These are phyloP conservation scores for Chlorella ohadii DNA, from an alignment of 139 green algal genomes.

Conservation along the genomic window DNA sequence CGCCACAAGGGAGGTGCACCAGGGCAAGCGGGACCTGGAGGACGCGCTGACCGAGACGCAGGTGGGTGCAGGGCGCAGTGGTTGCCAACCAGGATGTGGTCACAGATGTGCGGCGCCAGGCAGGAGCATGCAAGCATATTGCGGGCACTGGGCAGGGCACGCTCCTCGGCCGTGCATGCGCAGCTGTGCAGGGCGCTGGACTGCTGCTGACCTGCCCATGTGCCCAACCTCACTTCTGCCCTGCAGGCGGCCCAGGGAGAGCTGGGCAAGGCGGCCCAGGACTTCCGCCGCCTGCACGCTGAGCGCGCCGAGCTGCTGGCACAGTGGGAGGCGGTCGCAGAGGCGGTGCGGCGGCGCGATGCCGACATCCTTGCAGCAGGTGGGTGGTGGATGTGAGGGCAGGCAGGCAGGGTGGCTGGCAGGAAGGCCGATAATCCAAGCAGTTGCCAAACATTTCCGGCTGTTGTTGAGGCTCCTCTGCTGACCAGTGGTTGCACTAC, in stretches of 20 bases:
- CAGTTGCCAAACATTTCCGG: too few relatives aligned
- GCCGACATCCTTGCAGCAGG: constrained; percentile 60
- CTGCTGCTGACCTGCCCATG: too few relatives aligned
- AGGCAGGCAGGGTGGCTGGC: not conserved
- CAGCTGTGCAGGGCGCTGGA: too few relatives aligned
- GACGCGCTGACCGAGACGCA: constrained; percentile 83
- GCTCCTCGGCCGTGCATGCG: too few relatives aligned
- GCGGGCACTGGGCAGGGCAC: too few relatives aligned
- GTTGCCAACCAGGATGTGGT: too few relatives aligned
- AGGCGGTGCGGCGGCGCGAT: constrained; percentile 77
- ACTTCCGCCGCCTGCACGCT: constrained; percentile 82
- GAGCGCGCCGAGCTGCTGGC: constrained; percentile 86
- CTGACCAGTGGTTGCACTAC: too few relatives aligned
- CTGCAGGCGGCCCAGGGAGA: constrained; percentile 83
- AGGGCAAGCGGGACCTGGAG: constrained; percentile 67
- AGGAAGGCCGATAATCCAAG: too few relatives aligned
- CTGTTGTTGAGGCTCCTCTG: too few relatives aligned
- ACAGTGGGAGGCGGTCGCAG: constrained; percentile 89
- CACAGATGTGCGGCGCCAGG: too few relatives aligned
- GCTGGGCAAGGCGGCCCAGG: constrained; percentile 88
- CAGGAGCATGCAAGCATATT: too few relatives aligned
- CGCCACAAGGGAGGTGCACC: constrained; percentile 50
- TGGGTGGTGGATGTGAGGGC: not conserved
- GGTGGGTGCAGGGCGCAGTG: not conserved
- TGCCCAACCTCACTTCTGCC: not conserved